These are phyloP conservation scores for Gentiana macrophylla DNA, from an alignment of 257 asterid genomes.

Conservation along the genomic window DNA sequence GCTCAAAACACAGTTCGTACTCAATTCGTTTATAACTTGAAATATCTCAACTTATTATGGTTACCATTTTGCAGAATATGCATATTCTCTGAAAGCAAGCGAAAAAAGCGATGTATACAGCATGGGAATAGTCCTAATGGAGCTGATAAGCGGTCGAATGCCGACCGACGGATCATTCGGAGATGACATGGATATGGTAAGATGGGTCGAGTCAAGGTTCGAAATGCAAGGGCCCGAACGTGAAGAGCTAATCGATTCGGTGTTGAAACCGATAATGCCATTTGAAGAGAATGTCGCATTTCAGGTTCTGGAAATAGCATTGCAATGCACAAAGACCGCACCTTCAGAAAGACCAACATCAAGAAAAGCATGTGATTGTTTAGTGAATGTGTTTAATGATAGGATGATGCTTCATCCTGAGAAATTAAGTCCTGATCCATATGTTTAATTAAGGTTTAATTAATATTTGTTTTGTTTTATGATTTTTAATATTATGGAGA, in stretches of 20 bases:
- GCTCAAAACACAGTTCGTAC: neutral
- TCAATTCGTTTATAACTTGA: no score
- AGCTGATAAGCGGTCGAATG: slow-evolving; percentile 78
- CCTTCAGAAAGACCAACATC: slow-evolving; percentile 85
- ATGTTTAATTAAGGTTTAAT: neutral
- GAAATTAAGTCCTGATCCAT: slow-evolving; percentile 40
- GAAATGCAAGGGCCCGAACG: slow-evolving; percentile 35
- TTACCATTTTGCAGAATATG: slow-evolving; percentile 49
- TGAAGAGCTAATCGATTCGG: slow-evolving; percentile 61
- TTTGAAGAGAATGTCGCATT: slow-evolving; percentile 42
- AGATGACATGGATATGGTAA: slow-evolving; percentile 62
- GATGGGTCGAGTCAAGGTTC: slow-evolving; percentile 62
- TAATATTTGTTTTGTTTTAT: no score
- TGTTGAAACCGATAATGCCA: slow-evolving; percentile 49
- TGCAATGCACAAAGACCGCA: slow-evolving; percentile 77
- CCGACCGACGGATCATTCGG: slow-evolving; percentile 79
- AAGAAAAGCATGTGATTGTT: slow-evolving; percentile 47
- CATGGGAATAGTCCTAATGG: slow-evolving; percentile 95
- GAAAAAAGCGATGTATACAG: slow-evolving; percentile 93
- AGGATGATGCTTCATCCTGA: slow-evolving; percentile 27
- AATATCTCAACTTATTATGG: neutral
- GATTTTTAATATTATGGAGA: no score
- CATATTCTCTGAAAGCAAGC: slow-evolving; percentile 69
- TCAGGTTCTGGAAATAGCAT: slow-evolving; percentile 68
- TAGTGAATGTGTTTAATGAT: slow-evolving; percentile 48